phyloP scores from a whole-genome alignment of 306 rosid species.

The Aeschynomene evenia region DNA sequence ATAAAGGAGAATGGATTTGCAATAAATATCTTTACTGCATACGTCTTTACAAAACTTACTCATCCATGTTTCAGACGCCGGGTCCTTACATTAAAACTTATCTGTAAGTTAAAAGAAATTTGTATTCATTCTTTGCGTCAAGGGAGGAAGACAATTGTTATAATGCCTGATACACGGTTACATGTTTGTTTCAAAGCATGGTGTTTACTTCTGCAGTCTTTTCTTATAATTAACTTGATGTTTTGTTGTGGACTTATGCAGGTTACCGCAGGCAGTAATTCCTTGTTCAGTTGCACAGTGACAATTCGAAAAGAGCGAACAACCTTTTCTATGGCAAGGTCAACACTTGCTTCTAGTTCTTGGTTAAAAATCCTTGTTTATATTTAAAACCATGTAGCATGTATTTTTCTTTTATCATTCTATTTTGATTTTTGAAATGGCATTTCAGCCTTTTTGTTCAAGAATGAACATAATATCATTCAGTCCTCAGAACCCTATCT shows the following conservation, averaged over 20 bases:
- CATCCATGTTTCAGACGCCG: neutral
- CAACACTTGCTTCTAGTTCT: neutral
- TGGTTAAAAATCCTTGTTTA: neutral
- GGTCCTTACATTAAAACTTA: neutral
- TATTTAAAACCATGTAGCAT: neutral
- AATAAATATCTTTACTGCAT: too few species aligned
- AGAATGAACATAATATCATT: neutral
- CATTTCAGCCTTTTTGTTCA: neutral
- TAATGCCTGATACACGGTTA: neutral
- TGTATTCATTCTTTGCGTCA: neutral
- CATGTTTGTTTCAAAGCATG: neutral
- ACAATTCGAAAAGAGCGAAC: neutral
- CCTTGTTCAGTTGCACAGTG: constrained; percentile 34
- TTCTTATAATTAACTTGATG: neutral
- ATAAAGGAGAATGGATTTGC: neutral
- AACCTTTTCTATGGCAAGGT: neutral
- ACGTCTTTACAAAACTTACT: neutral
- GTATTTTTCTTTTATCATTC: neutral
- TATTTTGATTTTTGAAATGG: neutral
- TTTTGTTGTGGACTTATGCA: constrained; percentile 19
- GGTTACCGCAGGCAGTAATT: constrained; percentile 7
- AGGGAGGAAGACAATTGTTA: neutral
- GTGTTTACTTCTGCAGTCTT: neutral
- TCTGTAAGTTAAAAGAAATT: neutral
- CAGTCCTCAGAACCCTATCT: neutral